These are phyloP conservation scores for Skeletonema potamos DNA, from an alignment of 108 stramenopile genomes.

Conservation along the genomic window DNA sequence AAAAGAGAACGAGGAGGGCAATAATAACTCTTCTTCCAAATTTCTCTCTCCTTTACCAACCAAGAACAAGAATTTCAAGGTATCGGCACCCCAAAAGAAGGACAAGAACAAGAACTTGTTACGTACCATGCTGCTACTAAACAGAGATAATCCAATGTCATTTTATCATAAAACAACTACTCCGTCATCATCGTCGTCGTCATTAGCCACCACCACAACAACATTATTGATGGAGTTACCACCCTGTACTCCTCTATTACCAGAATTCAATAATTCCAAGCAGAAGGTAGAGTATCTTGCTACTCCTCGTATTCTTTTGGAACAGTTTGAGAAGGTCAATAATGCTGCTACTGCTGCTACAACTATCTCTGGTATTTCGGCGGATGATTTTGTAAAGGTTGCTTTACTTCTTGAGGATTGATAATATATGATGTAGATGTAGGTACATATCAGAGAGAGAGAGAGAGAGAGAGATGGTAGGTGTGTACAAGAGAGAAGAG, in stretches of 20 bases:
- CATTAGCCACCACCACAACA: no score
- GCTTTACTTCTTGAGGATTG: not conserved
- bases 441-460: no score
- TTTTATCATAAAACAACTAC: not conserved
- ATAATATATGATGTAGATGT: not conserved
- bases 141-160: not conserved
- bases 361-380: not conserved
- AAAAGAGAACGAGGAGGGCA: not conserved
- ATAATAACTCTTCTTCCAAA: not conserved
- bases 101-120: not conserved
- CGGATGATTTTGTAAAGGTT: not conserved
- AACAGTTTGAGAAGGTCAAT: not conserved
- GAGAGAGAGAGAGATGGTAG: no score
- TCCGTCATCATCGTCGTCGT: not conserved
- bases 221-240: not conserved
- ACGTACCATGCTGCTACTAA: not conserved
- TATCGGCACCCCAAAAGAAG: not conserved
- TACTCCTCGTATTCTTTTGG: not conserved
- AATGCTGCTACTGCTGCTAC: not conserved
- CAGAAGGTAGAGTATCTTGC: not conserved
- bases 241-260: not conserved
- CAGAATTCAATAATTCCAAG: not conserved
- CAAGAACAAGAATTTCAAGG: not conserved
- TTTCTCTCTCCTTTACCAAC: not conserved
- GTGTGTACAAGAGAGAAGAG: no score